Conservation (phyloP, 176 grass and related monocot species). For the Chloris gayana region DNA sequence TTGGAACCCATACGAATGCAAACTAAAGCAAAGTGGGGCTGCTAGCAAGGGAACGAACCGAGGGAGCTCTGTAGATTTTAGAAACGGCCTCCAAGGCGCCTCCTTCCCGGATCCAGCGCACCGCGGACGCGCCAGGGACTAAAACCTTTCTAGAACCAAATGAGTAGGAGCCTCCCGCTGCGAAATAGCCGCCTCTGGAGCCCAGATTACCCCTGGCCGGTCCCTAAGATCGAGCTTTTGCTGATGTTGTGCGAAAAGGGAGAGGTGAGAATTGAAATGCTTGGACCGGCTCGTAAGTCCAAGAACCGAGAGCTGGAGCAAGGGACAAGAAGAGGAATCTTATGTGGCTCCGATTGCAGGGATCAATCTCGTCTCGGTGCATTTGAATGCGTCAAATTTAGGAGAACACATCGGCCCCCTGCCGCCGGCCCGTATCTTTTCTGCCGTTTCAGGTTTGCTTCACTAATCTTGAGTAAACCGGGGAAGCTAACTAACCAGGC, state of each 20-base stretch:
- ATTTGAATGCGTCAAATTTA: conserved; percentile 38
- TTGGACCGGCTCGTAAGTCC: not conserved
- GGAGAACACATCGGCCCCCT: not conserved
- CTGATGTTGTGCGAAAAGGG: not conserved
- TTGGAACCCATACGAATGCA: conserved; percentile 5
- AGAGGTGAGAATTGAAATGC: not conserved
- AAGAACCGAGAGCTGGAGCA: conserved; percentile 2
- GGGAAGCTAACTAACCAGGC: not conserved
- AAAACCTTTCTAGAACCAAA: not conserved
- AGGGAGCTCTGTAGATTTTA: not conserved
- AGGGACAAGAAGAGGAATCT: not conserved
- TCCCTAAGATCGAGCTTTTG: not conserved
- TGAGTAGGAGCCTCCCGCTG: not conserved
- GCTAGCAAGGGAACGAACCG: not conserved
- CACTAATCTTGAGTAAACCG: not conserved
- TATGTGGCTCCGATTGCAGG: not conserved
- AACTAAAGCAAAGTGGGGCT: not conserved
- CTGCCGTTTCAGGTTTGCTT: not conserved
- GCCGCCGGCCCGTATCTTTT: not conserved
- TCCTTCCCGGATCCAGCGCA: conserved; percentile 9
- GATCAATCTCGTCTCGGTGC: not conserved
- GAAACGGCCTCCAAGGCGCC: not conserved
- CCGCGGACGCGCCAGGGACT: not conserved
- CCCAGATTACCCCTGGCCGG: not conserved
- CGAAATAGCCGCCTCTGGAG: not conserved